phyloP scores from a whole-genome alignment of 163 green algal species.

The Scenedesmus sp. region DNA sequence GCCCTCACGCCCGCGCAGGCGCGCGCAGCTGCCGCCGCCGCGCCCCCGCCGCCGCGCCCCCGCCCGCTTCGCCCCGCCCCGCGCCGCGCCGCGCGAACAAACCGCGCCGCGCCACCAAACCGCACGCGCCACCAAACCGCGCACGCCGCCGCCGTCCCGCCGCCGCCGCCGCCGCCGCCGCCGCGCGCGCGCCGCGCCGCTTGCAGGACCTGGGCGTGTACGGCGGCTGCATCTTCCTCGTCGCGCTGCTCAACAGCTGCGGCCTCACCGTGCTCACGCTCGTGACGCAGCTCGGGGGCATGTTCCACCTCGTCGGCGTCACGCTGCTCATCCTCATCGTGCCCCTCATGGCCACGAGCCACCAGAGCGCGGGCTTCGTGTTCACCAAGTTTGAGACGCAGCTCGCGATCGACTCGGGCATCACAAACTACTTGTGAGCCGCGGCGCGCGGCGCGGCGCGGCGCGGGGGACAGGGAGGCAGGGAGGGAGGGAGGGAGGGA shows the following conservation, averaged over 20 bases:
- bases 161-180: neutral
- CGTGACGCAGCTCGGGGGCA: constrained; percentile 21
- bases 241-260: constrained; percentile 56
- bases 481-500: too few relatives aligned
- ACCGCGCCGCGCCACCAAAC: neutral
- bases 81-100: neutral
- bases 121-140: neutral
- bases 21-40: constrained; percentile 1
- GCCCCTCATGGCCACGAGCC: constrained; percentile 55
- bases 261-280: constrained; percentile 42
- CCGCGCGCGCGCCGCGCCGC: too few relatives aligned
- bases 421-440: constrained; percentile 54
- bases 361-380: constrained; percentile 60
- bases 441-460: too few relatives aligned
- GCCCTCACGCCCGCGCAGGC: constrained; percentile 25
- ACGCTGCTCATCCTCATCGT: constrained; percentile 60
- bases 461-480: too few relatives aligned
- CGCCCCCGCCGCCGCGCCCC: too few relatives aligned
- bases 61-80: too few relatives aligned
- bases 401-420: constrained; percentile 45
- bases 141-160: neutral
- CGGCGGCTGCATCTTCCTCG: constrained; percentile 47
- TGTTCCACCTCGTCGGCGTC: constrained; percentile 64
- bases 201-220: constrained; percentile 41
- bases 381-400: constrained; percentile 64